Conservation (phyloP, 371 early-diverging fungal genomes). For the Apophysomyces variabilis region DNA sequence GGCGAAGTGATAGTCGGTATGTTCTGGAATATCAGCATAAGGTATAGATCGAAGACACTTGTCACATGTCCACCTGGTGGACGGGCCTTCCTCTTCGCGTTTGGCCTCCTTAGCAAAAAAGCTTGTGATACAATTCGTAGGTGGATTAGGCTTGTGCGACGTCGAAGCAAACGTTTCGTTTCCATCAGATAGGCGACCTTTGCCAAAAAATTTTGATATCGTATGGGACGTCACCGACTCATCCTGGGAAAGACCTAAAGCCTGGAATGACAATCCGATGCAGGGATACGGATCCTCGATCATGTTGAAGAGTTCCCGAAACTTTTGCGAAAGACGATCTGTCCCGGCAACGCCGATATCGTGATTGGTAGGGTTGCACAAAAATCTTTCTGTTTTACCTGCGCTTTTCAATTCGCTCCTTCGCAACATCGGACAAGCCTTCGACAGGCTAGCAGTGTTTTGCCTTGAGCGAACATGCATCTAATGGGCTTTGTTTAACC, state of each 20-base stretch:
- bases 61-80: conserved; percentile 33
- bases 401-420: conserved; percentile 24
- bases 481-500: not conserved
- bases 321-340: conserved; percentile 33
- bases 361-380: not conserved
- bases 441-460: conserved; percentile 24
- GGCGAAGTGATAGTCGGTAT: conserved; percentile 59
- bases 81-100: not conserved
- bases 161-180: not conserved
- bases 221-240: conserved; percentile 30
- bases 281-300: conserved; percentile 39
- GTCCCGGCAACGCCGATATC: not conserved
- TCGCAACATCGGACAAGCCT: conserved; percentile 30
- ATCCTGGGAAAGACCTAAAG: conserved; percentile 30
- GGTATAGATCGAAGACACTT: conserved; percentile 39
- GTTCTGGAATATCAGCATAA: conserved; percentile 35
- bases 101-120: conserved; percentile 10
- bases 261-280: conserved; percentile 38
- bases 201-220: conserved; percentile 38
- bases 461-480: not conserved
- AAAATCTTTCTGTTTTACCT: conserved; percentile 18
- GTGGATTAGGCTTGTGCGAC: not conserved
- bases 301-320: conserved; percentile 23
- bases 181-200: conserved; percentile 10
- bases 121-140: conserved; percentile 8